Conservation (phyloP, 371 early-diverging fungal genomes). For the Apophysomyces elegans region DNA sequence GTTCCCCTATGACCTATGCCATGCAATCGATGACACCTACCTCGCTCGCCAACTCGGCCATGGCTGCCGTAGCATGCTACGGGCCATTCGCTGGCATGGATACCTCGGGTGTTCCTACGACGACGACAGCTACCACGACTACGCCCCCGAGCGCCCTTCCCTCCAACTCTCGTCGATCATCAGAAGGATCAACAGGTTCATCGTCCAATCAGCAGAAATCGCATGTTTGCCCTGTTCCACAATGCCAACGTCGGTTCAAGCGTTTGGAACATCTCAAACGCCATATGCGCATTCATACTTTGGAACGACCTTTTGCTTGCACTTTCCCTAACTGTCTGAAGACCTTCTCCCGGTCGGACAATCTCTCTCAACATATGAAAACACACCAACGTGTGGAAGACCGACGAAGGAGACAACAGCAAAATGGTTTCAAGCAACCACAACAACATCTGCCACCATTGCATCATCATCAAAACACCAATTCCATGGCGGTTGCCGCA, state of each 20-base stretch:
- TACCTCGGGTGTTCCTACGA: too few species aligned
- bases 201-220: slow-evolving; percentile 30
- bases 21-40: slow-evolving; percentile 11
- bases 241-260: slow-evolving; percentile 71
- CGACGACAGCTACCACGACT: not conserved
- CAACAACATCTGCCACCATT: slow-evolving; percentile 17
- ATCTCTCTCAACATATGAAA: slow-evolving; percentile 66
- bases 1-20: not conserved
- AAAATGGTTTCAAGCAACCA: slow-evolving; percentile 20
- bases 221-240: slow-evolving; percentile 55
- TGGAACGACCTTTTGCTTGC: slow-evolving; percentile 79
- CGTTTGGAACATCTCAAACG: slow-evolving; percentile 89
- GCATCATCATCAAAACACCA: slow-evolving; percentile 3
- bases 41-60: slow-evolving; percentile 7
- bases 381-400: slow-evolving; percentile 58
- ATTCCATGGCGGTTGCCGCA: not conserved
- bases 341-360: slow-evolving; percentile 81
- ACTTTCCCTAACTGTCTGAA: slow-evolving; percentile 73
- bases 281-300: slow-evolving; percentile 88
- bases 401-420: slow-evolving; percentile 32
- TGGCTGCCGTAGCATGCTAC: slow-evolving; percentile 14
- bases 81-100: not conserved
- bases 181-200: slow-evolving; percentile 3
- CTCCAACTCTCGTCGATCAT: slow-evolving; percentile 11
- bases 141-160: not conserved